A percentile compares a stretch with the other conserved stretches of the same genome.
phyloP scores from a whole-genome alignment of 2,329 filamentous ascomycete species.

The Plenodomus tracheiphilus region DNA sequence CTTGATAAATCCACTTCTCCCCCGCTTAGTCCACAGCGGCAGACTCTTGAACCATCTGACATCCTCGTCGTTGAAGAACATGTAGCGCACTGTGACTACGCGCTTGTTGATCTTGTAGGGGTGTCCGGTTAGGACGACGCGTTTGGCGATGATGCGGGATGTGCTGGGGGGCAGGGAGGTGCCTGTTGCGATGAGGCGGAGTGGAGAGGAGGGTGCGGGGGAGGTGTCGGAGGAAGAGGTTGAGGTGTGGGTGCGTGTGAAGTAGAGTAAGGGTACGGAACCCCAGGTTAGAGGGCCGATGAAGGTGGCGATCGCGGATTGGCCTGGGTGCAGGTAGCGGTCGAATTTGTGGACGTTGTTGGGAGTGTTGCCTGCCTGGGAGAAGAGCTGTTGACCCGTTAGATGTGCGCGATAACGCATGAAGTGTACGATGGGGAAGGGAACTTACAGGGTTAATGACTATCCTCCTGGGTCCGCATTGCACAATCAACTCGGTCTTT shows the following conservation, averaged over 20 bases:
- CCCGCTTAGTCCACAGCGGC: slow-evolving; percentile 90
- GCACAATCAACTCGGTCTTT: slow-evolving; percentile 89
- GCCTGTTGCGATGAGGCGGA: slow-evolving; percentile 82
- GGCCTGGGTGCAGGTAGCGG: slow-evolving; percentile 86
- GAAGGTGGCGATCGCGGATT: slow-evolving; percentile 86
- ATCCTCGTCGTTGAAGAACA: slow-evolving; percentile 98
- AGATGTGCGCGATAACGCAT: slow-evolving; percentile 3
- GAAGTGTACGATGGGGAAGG: background rate
- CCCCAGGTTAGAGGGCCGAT: slow-evolving; percentile 93
- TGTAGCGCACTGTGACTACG: slow-evolving; percentile 95
- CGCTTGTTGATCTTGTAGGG: slow-evolving; percentile 99
- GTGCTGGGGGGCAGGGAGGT: slow-evolving; percentile 79
- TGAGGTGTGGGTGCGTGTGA: slow-evolving; percentile 59
- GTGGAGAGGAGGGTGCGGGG: slow-evolving; percentile 32
- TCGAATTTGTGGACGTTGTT: slow-evolving; percentile 98
- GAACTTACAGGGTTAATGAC: slow-evolving; percentile 70
- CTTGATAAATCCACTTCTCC: slow-evolving; percentile 88
- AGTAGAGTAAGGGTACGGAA: slow-evolving; percentile 85
- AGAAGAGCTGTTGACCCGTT: slow-evolving; percentile 64
- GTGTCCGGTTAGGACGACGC: slow-evolving; percentile 90
- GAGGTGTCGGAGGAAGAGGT: slow-evolving; percentile 39
- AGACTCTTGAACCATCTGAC: slow-evolving; percentile 97
- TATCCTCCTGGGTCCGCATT: slow-evolving; percentile 86
- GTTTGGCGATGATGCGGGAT: slow-evolving; percentile 83
- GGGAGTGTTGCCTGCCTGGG: slow-evolving; percentile 82